These are phyloP conservation scores for Ochromonas danica DNA, from an alignment of 108 stramenopile species.

Conservation along the genomic window DNA sequence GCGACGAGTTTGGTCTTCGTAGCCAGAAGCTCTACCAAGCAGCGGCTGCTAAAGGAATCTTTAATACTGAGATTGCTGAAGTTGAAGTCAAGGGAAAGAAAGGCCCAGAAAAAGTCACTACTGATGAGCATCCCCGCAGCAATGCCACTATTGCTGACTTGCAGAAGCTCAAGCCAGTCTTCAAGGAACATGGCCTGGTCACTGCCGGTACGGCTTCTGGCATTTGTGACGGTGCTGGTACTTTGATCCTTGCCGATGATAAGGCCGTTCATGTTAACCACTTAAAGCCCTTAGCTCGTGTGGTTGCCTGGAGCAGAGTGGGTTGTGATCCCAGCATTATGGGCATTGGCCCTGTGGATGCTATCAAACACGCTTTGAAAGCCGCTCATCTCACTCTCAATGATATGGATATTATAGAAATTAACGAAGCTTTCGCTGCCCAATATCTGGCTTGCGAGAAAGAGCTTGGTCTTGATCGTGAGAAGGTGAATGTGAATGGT, in stretches of 20 bases:
- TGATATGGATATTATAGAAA: conserved; percentile 94
- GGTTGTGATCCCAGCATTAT: conserved; percentile 62
- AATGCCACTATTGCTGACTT: conserved; percentile 78
- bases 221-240: conserved; percentile 94
- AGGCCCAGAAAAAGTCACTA: conserved; percentile 67
- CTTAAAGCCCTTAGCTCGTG: conserved; percentile 74
- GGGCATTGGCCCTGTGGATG: conserved; percentile 67
- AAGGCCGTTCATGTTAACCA: conserved; percentile 74
- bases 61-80: conserved; percentile 85
- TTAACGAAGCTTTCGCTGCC: conserved; percentile 99
- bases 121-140: conserved; percentile 94
- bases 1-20: conserved; percentile 71
- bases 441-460: conserved; percentile 91
- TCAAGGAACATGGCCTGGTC: conserved; percentile 92
- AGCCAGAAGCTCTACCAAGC: conserved; percentile 77
- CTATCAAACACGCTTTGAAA: conserved; percentile 77
- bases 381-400: conserved; percentile 70
- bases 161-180: conserved; percentile 76
- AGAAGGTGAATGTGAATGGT: conserved; percentile 84
- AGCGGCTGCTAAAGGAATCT: conserved; percentile 64
- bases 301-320: conserved; percentile 51
- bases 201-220: conserved; percentile 93
- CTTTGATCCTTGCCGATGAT: conserved; percentile 83
- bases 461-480: conserved; percentile 86
- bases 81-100: conserved; percentile 81